phyloP scores from a whole-genome alignment of 768 basidiomycete species.

The Piloderma croceum region DNA sequence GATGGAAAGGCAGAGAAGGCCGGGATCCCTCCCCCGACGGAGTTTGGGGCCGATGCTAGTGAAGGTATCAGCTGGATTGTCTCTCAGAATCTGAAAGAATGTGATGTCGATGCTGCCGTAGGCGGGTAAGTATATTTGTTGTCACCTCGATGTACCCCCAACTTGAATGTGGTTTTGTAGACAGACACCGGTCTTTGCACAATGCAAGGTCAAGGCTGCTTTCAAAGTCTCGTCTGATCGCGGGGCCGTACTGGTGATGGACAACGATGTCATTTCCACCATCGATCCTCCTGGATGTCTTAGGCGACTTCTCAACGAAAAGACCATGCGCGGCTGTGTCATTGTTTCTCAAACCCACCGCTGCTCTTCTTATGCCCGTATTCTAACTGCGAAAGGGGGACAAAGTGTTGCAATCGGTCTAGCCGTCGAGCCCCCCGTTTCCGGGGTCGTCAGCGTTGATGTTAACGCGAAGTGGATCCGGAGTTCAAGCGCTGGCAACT shows the following conservation, averaged over 20 bases:
- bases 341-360: conserved; percentile 30
- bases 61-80: conserved; percentile 25
- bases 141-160: neutral
- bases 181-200: conserved; percentile 17
- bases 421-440: conserved; percentile 14
- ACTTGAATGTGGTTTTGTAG: conserved; percentile 6
- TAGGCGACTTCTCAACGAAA: conserved; percentile 20
- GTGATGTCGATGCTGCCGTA: conserved; percentile 12
- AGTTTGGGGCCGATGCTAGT: conserved; percentile 12
- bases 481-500: conserved; percentile 19
- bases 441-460: conserved; percentile 11
- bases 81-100: conserved; percentile 19
- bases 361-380: conserved; percentile 29
- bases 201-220: conserved; percentile 22
- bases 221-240: conserved; percentile 24
- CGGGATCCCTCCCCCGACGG: conserved; percentile 19
- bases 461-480: conserved; percentile 23
- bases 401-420: conserved; percentile 23
- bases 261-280: conserved; percentile 20
- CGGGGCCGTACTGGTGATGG: conserved; percentile 29
- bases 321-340: conserved; percentile 19
- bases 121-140: conserved; percentile 10
- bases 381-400: conserved; percentile 14
- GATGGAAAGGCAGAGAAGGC: conserved; percentile 21
- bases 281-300: conserved; percentile 25